Percentiles rank a stretch among this genome's conserved stretches.
Conservation (phyloP, 495 filamentous ascomycete genomes). For the Lineolata rhizophorae region DNA sequence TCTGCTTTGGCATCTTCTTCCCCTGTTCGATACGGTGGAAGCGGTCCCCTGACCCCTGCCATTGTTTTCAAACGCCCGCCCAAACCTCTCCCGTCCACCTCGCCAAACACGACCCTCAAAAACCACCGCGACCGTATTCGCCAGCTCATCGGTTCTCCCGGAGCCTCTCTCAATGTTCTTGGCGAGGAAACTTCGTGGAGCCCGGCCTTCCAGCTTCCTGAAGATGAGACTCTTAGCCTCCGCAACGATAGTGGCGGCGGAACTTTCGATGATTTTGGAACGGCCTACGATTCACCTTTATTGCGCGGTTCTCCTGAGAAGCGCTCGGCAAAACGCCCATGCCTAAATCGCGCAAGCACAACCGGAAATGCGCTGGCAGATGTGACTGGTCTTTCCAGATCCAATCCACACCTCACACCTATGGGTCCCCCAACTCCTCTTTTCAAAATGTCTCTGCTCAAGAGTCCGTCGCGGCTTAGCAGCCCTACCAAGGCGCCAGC, state of each 20-base stretch:
- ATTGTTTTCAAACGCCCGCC: conserved; percentile 66
- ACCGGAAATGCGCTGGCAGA: conserved; percentile 40
- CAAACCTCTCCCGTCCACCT: conserved; percentile 68
- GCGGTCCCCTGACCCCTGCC: conserved; percentile 46
- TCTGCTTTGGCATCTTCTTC: conserved; percentile 32
- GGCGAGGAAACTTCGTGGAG: conserved; percentile 50
- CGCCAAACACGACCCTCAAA: conserved; percentile 84
- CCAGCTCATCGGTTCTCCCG: conserved; percentile 73
- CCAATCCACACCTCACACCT: conserved; percentile 10
- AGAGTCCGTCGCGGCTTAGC: no score
- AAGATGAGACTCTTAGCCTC: conserved; percentile 12
- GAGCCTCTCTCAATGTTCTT: conserved; percentile 44
- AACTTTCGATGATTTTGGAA: conserved; percentile 54
- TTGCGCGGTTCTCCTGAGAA: conserved; percentile 55
- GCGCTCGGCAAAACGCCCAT: conserved; percentile 40
- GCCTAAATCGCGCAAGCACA: conserved; percentile 33
- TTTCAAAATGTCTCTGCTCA: no score
- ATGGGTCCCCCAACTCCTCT: no score
- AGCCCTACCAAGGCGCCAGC: conserved; percentile 11
- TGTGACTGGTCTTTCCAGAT: conserved; percentile 26
- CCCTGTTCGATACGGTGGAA: conserved; percentile 36
- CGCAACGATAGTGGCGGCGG: conserved; percentile 25
- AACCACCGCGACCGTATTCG: conserved; percentile 74
- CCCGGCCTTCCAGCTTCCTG: conserved; percentile 43
- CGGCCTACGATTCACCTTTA: no score